phyloP scores from a whole-genome alignment of 768 basidiomycete genomes.

The Xanthoconium stramineum region DNA sequence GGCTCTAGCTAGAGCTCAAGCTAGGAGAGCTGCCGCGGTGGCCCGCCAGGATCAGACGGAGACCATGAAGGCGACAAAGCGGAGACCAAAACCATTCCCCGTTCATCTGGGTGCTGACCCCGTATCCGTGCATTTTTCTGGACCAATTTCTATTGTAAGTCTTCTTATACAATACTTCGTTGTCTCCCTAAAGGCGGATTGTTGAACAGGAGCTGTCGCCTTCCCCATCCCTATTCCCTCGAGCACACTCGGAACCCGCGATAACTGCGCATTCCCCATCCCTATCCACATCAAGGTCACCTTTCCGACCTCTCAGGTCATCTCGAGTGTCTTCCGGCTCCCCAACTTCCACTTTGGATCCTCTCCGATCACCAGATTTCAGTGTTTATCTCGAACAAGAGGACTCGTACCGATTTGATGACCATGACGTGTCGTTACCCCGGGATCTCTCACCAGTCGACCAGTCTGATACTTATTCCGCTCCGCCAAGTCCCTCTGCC shows the following conservation, averaged over 20 bases:
- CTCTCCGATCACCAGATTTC: slow-evolving; percentile 12
- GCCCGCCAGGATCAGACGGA: slow-evolving; percentile 11
- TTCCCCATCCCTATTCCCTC: slow-evolving; percentile 1
- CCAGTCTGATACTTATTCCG: slow-evolving; percentile 1
- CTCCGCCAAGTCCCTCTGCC: slow-evolving; percentile 15
- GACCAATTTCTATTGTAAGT: slow-evolving; percentile 14
- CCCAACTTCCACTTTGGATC: not conserved
- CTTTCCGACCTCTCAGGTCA: not conserved
- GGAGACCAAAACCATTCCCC: slow-evolving; percentile 26
- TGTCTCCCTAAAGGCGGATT: not conserved
- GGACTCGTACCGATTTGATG: slow-evolving; percentile 11
- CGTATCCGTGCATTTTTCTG: not conserved
- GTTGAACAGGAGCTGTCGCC: slow-evolving; percentile 7
- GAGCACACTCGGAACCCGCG: slow-evolving; percentile 12
- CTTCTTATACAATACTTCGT: not conserved
- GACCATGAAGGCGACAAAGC: slow-evolving; percentile 17
- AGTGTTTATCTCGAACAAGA: slow-evolving; percentile 14
- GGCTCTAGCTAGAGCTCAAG: slow-evolving; percentile 16
- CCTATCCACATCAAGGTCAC: slow-evolving; percentile 1
- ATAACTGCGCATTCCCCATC: slow-evolving; percentile 7
- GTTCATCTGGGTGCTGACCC: slow-evolving; percentile 4
- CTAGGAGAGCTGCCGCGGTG: slow-evolving; percentile 14
- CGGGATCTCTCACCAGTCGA: slow-evolving; percentile 5
- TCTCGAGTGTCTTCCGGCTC: slow-evolving; percentile 14
- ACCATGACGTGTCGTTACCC: not conserved